Evolutionary conservation across 371 early-diverging fungal genomes (phyloP), one percentile per base, ranked within the genome.

Genomic region (Capillidium rhysosporum): DNA sequence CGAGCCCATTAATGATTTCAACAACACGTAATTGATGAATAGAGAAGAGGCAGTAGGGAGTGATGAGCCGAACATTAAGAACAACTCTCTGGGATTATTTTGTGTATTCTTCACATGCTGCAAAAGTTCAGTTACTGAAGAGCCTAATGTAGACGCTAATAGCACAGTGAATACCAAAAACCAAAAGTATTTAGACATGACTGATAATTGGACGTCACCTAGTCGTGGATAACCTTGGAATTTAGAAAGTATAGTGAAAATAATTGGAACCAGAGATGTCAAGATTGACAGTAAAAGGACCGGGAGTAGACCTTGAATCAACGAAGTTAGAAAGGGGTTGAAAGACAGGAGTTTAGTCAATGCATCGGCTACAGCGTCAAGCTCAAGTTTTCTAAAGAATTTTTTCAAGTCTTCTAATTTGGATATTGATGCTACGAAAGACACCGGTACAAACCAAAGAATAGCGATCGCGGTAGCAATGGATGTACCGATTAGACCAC

Each of bases 241-340:
- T 1, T 55, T 72, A 9, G 82, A 69, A 49, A 84, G 58, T 25
- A 72, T 59, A 2, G 73, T 69, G 52, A 90, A 73, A 48, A 87
- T 60, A n/a, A 79, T 66, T 16, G 89, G 88, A 20, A 88, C 70
- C 29, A 86, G 57, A 1, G 75, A 59, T 64, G 86, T 75, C 55
- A 88, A 63, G 20, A 82, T 67, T 12, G 82, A 72, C 29, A 87
- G 62, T 46, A 77, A 69, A 16, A 78, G 59, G 7, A 86, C 72
- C 28, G 88, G 87, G 1, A 90, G 58, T 43, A 85, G 70, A 67
- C 86, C 86, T 46, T 82, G 76, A 48, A 84, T 71, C 48, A 83
- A 65, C 55, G 34, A 34, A 12, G 34, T 34, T 4, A 41, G 16
- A 43, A 53, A 38, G 25, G 24, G 14, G 3, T 3, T 9, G 10